A percentile compares a stretch with the other conserved stretches of the same genome.
Conservation (phyloP, 2,329 filamentous ascomycete species). For the Penicillium sclerotigenum region DNA sequence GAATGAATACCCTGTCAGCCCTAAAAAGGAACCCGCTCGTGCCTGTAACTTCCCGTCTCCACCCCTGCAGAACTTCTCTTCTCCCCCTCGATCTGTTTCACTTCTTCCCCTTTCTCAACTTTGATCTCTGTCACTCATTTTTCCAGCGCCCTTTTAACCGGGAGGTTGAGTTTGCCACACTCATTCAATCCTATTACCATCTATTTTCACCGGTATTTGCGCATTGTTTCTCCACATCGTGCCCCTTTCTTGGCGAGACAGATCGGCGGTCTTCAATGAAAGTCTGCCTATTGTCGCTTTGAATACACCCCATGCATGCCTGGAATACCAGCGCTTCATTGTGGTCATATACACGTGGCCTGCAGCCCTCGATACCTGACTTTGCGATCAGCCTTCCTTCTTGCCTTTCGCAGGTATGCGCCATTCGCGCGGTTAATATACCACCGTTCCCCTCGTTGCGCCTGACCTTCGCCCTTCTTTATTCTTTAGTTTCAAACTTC, state of each 20-base stretch:
- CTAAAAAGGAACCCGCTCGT: background rate
- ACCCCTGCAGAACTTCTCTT: background rate
- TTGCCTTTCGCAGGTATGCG: constrained; percentile 19
- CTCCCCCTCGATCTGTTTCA: constrained; percentile 14
- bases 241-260: constrained; percentile 22
- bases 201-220: background rate
- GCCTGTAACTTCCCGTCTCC: constrained; percentile 5
- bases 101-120: constrained; percentile 9
- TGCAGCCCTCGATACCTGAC: background rate
- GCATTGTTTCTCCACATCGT: constrained; percentile 19
- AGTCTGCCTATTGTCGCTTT: constrained; percentile 3
- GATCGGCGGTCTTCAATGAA: constrained; percentile 14
- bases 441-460: constrained; percentile 7
- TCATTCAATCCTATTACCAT: constrained; percentile 5
- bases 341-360: constrained; percentile 2
- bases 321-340: constrained; percentile 11
- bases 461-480: background rate
- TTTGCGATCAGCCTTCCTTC: background rate
- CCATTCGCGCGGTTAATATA: constrained; percentile 18
- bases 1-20: background rate
- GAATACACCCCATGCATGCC: constrained; percentile 8
- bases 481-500: background rate
- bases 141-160: background rate
- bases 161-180: background rate
- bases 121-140: constrained; percentile 5